phyloP scores from a whole-genome alignment of 306 rosid genomes.

The Pyrus communis region DNA sequence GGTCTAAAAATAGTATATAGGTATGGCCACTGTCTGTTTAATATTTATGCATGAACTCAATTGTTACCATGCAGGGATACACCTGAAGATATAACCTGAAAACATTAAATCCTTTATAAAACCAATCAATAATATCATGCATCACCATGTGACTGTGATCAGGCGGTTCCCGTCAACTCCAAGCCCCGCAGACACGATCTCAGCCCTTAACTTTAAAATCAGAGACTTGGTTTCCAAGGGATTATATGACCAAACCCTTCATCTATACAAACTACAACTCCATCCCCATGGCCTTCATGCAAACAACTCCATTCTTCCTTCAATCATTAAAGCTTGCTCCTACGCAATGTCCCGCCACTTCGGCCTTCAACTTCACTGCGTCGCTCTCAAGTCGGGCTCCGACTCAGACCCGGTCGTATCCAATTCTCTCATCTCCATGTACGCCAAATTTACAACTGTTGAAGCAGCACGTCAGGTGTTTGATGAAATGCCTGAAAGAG shows the following conservation, averaged over 20 bases:
- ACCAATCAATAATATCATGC: not conserved
- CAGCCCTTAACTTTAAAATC: constrained; percentile 15
- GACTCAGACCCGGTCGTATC: constrained; percentile 32
- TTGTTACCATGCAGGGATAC: no score
- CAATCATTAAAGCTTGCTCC: constrained; percentile 57
- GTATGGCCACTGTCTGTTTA: no score
- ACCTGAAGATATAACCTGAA: no score
- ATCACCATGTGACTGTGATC: not conserved
- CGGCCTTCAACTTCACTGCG: constrained; percentile 52
- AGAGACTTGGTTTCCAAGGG: constrained; percentile 38
- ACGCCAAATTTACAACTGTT: constrained; percentile 26
- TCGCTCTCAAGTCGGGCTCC: constrained; percentile 34
- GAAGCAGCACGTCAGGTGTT: constrained; percentile 43
- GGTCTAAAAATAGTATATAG: no score
- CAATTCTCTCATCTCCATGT: constrained; percentile 58
- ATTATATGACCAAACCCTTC: constrained; percentile 30
- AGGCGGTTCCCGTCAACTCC: constrained; percentile 4
- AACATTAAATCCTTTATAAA: not conserved
- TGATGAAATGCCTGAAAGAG: constrained; percentile 49
- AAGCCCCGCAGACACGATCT: not conserved
- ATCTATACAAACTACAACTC: constrained; percentile 31
- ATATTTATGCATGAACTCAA: no score
- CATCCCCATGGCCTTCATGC: constrained; percentile 22
- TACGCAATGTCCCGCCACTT: constrained; percentile 17
- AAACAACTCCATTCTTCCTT: constrained; percentile 39